phyloP scores from a whole-genome alignment of 2,329 filamentous ascomycete species.

The Atkinsonella hypoxylon region DNA sequence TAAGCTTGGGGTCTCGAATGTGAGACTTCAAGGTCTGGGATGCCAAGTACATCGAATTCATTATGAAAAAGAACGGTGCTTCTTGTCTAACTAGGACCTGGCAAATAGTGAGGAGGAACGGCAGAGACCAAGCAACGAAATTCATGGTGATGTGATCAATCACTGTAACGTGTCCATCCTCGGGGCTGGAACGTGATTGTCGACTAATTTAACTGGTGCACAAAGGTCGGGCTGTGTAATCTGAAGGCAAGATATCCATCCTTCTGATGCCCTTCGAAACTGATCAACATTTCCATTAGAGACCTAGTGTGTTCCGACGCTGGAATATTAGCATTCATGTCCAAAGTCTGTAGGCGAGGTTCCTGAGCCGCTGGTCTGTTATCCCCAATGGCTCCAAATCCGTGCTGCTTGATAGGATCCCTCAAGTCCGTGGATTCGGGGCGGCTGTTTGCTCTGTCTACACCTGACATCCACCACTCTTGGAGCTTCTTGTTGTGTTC shows the following conservation, averaged over 20 bases:
- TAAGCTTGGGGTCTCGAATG: too few species aligned
- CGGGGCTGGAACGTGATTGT: neutral
- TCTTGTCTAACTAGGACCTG: too few species aligned
- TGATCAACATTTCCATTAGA: conserved; percentile 1
- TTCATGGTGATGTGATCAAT: neutral
- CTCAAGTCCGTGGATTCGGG: neutral
- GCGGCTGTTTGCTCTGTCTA: neutral
- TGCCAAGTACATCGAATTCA: too few species aligned
- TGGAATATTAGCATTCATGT: neutral
- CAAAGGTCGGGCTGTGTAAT: neutral
- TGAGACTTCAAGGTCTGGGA: too few species aligned
- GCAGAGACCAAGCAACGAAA: neutral
- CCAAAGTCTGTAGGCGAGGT: too few species aligned
- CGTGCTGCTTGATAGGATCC: neutral
- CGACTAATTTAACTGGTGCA: neutral
- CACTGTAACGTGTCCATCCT: neutral
- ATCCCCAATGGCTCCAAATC: conserved; percentile 4
- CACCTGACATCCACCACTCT: conserved; percentile 7
- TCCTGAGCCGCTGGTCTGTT: neutral
- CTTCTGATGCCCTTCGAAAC: neutral
- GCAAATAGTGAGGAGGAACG: too few species aligned
- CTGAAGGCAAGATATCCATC: neutral
- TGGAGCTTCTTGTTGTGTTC: conserved; percentile 5
- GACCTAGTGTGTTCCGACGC: neutral
- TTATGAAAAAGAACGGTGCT: too few species aligned